Base-by-base conservation (phyloP, 148 eudicot genomes). In the Fagopyrum tataricum region DNA sequence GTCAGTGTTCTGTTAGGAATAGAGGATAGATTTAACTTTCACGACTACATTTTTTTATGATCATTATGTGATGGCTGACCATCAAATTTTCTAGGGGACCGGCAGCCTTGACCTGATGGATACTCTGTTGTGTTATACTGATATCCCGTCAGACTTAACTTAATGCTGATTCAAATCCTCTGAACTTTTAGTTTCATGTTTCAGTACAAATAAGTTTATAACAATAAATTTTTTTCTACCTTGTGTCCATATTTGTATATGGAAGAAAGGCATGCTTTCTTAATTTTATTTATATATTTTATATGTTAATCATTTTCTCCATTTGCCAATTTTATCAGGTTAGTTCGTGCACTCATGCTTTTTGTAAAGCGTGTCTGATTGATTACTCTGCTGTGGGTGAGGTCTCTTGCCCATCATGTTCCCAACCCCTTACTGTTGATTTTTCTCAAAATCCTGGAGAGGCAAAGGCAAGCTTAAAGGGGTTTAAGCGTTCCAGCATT, bases 381-480 rank as follows among this genome's bases (percentile, higher is more conserved):
- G 89, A 87, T 73, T 95, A 81, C 79, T 82, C 89, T 51, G 80
- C 84, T 67, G 17, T 83, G 77, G 91, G 87, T 69, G 87, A 91
- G 78, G 83, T 78, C 44, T 76, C 83, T 1, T 95, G 99, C 84
- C 97, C 96, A 48, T 62, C 96, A 39, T 95, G 99, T 81, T 78
- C 87, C 56, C 83, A 87, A 72, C 96, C 97, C 77, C 90, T 95
- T 67, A 95, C 97, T 56, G 94, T 84, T 81, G 97, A 95, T 82
- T 90, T 95, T 82, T 87, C 85, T 72, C 71, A 86, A 31, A 82
- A 77, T 74, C 49, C 78, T 21, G 82, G 76, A 73, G 83, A 75
- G 71, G 62, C 87, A 66, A 88, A 77, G 79, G 71, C 93, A 70
- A 85, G 83, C 24, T 43, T 88, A 56, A 85, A 87, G 77, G 97